These are phyloP conservation scores for Bruguiera hainesii DNA, from an alignment of 441 rosid genomes.

Conservation along the genomic window DNA sequence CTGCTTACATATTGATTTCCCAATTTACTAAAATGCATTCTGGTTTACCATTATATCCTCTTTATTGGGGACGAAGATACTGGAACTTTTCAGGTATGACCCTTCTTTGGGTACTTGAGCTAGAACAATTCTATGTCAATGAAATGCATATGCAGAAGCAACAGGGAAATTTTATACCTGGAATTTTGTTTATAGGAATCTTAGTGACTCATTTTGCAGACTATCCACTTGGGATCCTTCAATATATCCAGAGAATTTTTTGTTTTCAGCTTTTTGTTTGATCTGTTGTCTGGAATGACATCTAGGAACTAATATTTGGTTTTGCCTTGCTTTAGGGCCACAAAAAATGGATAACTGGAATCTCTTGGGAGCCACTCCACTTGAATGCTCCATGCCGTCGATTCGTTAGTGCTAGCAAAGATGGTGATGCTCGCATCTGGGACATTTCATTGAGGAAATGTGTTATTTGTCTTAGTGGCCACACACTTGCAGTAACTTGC, in stretches of 20 bases:
- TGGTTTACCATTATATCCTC: too few relatives aligned
- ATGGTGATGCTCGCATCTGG: slow-evolving; percentile 99
- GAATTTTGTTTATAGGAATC: too few relatives aligned
- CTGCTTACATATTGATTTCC: too few relatives aligned
- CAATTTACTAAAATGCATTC: too few relatives aligned
- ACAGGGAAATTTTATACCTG: too few relatives aligned
- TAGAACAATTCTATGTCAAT: too few relatives aligned
- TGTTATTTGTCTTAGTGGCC: slow-evolving; percentile 80
- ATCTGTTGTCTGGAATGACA: background rate
- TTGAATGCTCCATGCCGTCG: slow-evolving; percentile 90
- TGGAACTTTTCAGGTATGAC: too few relatives aligned
- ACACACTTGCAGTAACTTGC: slow-evolving; percentile 94
- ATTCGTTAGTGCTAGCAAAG: slow-evolving; percentile 96
- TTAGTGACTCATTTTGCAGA: too few relatives aligned
- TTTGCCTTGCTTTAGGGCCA: slow-evolving; percentile 64
- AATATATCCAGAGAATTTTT: background rate
- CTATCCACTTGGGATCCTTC: too few relatives aligned
- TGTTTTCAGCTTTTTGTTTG: background rate
- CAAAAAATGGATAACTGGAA: slow-evolving; percentile 98
- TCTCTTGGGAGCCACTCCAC: slow-evolving; percentile 97
- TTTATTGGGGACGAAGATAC: too few relatives aligned
- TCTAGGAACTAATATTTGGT: slow-evolving; percentile 14
- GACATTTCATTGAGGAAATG: slow-evolving; percentile 65
- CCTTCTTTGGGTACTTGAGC: too few relatives aligned
- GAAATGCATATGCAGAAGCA: too few relatives aligned